Conservation (phyloP, 495 filamentous ascomycete genomes). For the Aspergillus baeticus region DNA sequence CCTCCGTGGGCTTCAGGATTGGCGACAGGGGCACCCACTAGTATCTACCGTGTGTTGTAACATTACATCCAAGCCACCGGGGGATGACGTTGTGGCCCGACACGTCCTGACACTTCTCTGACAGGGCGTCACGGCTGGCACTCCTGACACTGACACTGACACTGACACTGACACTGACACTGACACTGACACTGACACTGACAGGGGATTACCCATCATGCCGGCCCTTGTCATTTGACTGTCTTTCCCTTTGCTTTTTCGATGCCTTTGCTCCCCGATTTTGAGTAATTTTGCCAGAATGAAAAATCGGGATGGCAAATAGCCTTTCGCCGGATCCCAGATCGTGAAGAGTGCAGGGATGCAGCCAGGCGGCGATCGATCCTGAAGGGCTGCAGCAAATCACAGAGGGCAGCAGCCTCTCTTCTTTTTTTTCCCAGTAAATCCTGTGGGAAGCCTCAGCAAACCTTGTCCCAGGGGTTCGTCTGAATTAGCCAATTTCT, state of each 20-base stretch:
- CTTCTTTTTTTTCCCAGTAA: not conserved
- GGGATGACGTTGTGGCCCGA: not conserved
- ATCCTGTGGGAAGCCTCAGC: not conserved
- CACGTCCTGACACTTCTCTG: not conserved
- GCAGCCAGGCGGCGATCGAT: conserved; percentile 18
- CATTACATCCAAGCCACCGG: not conserved
- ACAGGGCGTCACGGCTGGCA: conserved; percentile 4
- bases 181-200: not conserved
- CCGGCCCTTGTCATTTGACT: not conserved
- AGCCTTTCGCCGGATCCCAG: conserved; percentile 5
- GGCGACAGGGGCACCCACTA: not conserved
- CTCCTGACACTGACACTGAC: not conserved
- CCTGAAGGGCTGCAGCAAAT: conserved; percentile 11
- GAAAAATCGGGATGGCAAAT: not conserved
- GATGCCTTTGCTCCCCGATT: not conserved
- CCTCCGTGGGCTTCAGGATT: not conserved
- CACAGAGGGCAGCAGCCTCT: not conserved
- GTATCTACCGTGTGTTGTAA: no score
- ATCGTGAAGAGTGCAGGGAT: conserved; percentile 24
- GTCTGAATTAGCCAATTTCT: conserved; percentile 6
- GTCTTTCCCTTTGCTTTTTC: not conserved
- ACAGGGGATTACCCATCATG: not conserved
- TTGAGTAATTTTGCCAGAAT: not conserved
- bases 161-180: not conserved
- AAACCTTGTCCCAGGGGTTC: conserved; percentile 8